phyloP scores from a whole-genome alignment of 441 rosid species.

The Populus hybrid region DNA sequence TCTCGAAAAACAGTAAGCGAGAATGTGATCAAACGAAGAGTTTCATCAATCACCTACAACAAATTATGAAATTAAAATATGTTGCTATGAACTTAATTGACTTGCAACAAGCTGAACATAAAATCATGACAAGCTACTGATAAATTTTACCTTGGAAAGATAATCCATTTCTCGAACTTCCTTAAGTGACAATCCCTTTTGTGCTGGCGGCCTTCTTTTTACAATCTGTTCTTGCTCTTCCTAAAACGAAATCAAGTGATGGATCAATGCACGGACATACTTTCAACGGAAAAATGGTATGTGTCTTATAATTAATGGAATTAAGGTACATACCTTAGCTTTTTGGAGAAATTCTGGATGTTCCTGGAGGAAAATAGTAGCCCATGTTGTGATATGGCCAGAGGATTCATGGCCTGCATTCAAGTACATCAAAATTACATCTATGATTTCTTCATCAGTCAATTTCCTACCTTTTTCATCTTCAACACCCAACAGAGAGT shows the following conservation, averaged over 20 bases:
- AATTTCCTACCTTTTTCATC: slow-evolving; percentile 68
- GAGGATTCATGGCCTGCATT: slow-evolving; percentile 96
- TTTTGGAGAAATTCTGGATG: slow-evolving; percentile 50
- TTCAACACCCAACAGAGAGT: slow-evolving; percentile 53
- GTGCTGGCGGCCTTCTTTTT: slow-evolving; percentile 41
- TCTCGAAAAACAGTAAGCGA: slow-evolving; percentile 69
- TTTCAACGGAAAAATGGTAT: not conserved
- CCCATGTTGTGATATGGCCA: slow-evolving; percentile 85
- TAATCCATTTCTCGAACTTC: slow-evolving; percentile 75
- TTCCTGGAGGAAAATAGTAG: slow-evolving; percentile 56
- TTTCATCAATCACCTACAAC: slow-evolving; percentile 66
- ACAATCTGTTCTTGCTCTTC: slow-evolving; percentile 64
- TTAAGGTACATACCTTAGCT: slow-evolving; percentile 42
- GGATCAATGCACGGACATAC: too few species aligned
- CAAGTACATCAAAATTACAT: slow-evolving; percentile 71
- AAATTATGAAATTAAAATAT: slow-evolving; percentile 4
- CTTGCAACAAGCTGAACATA: not conserved
- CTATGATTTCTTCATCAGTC: slow-evolving; percentile 68
- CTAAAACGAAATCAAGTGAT: slow-evolving; percentile 22
- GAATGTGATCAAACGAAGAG: slow-evolving; percentile 67
- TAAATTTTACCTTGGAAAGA: slow-evolving; percentile 48
- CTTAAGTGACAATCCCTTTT: slow-evolving; percentile 54
- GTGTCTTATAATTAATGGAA: not conserved
- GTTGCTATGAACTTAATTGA: not conserved
- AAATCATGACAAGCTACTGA: not conserved